Percentiles rank a stretch among this genome's conserved stretches.
Conservation (phyloP, 345 rosid species). For the Microthlaspi erraticum region DNA sequence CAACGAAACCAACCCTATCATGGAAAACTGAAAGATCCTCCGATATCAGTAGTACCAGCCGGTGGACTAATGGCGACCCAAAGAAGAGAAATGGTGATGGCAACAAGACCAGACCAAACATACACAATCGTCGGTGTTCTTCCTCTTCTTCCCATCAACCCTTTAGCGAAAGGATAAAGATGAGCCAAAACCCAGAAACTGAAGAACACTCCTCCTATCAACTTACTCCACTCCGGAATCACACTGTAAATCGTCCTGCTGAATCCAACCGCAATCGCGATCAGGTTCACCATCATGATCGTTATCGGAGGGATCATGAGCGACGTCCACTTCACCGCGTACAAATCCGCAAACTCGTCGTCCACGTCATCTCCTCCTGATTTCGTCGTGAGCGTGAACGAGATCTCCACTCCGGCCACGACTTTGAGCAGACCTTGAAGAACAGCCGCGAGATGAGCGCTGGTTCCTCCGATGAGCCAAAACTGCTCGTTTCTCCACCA, state of each 20-base stretch:
- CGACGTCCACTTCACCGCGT: constrained; percentile 81
- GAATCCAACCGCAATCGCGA: constrained; percentile 91
- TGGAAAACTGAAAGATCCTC: constrained; percentile 93
- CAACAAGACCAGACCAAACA: constrained; percentile 96
- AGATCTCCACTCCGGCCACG: constrained; percentile 89
- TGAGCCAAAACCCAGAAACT: constrained; percentile 99
- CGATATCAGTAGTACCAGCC: constrained; percentile 66
- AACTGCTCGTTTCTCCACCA: constrained; percentile 99
- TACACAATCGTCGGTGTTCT: constrained; percentile 95
- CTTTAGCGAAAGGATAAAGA: constrained; percentile 97
- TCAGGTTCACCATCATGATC: constrained; percentile 90
- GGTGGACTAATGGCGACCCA: constrained; percentile 99
- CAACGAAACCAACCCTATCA: constrained; percentile 49
- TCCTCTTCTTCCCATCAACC: constrained; percentile 97
- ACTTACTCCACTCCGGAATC: constrained; percentile 84
- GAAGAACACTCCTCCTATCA: constrained; percentile 94
- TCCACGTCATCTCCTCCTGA: constrained; percentile 88
- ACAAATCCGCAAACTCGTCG: constrained; percentile 94
- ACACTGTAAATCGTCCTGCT: constrained; percentile 90
- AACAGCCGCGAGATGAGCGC: constrained; percentile 97
- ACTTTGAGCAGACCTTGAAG: constrained; percentile 93
- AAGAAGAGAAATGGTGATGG: constrained; percentile 92
- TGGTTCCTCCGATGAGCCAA: constrained; percentile 97
- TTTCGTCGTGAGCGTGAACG: constrained; percentile 88
- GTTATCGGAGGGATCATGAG: constrained; percentile 92